Evolutionary conservation across 768 basidiomycete species (phyloP), one percentile per base, ranked within the genome.

Genomic region (Phallus indusiatus): DNA sequence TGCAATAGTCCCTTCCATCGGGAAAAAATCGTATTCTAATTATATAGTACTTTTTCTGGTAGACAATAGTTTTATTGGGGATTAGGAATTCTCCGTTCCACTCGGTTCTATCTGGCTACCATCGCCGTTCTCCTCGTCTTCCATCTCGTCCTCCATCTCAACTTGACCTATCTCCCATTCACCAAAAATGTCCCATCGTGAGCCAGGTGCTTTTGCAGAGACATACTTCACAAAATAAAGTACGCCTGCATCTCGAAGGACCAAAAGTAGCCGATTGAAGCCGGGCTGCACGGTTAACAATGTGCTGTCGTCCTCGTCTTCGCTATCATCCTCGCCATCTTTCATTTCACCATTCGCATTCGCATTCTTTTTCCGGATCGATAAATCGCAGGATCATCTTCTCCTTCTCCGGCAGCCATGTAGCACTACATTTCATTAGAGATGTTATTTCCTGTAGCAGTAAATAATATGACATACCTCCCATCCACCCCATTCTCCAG

Each of bases 191-290:
- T 98, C 95, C 93, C 93, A 98, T 56, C 95, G 76, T 28, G 90
- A 93, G 9, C 93, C 91, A 54, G 85, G 82, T 0, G 95, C 95
- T 1, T 85, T 83, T 16, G 90, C 90, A 24, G 88, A 89, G 18
- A 97, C 82, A 66, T 98, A 98, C 70, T 97, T 98, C 63, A 94
- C 91, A 69, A 97, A 98, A 47, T 82, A 82, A 84, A 98, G 86
- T 51, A 98, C 94, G 18, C 88, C 82, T 67, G 93, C 89, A 70
- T 98, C 95, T 16, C 95, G 81, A 59, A 97, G 74, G 21, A 97
- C 94, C 37, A 98, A 78, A 28, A 94, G 76, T 9, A 98, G 76
- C 17, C 85, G 80, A 70, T 97, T 97, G 74, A 92, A 98, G 4
- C 87, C 86, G 0, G 94, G 89, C 64, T 90, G 88, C 48, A 90